Conservation (phyloP, 352 stramenopile genomes). For the Pythium rhizo-oryzae region DNA sequence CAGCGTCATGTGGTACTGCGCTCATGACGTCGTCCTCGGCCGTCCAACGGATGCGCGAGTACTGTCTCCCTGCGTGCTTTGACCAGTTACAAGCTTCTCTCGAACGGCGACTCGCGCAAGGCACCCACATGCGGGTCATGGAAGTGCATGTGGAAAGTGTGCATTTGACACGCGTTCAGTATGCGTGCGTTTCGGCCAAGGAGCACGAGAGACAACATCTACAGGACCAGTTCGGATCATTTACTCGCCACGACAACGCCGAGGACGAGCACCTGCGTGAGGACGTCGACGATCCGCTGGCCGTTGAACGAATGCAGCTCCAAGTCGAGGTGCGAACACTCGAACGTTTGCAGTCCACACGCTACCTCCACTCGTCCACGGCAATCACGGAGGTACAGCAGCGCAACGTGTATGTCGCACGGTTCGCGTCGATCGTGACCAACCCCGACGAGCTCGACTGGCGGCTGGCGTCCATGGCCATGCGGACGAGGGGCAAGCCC, state of each 20-base stretch:
- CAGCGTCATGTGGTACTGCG: background rate
- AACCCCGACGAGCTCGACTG: conserved; percentile 19
- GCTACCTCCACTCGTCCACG: background rate
- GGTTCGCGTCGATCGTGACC: conserved; percentile 22
- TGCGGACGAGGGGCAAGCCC: conserved; percentile 10
- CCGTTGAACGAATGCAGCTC: conserved; percentile 21
- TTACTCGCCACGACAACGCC: background rate
- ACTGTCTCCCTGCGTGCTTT: conserved; percentile 19
- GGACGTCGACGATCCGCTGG: background rate
- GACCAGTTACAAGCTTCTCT: conserved; percentile 4
- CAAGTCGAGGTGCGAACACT: conserved; percentile 19
- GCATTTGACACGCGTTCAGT: conserved; percentile 8
- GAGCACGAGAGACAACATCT: background rate
- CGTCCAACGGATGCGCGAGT: conserved; percentile 11
- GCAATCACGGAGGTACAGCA: conserved; percentile 7
- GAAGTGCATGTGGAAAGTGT: conserved; percentile 13
- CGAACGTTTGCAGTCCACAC: background rate
- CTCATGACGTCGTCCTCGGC: background rate
- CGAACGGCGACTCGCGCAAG: background rate
- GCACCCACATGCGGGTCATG: background rate
- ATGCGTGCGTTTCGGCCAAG: conserved; percentile 7
- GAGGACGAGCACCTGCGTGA: background rate
- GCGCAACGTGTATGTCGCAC: conserved; percentile 18
- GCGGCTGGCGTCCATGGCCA: conserved; percentile 18
- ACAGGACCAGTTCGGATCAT: background rate